Conservation (phyloP, 2,329 filamentous ascomycete species). For the Xylaria polymorpha region DNA sequence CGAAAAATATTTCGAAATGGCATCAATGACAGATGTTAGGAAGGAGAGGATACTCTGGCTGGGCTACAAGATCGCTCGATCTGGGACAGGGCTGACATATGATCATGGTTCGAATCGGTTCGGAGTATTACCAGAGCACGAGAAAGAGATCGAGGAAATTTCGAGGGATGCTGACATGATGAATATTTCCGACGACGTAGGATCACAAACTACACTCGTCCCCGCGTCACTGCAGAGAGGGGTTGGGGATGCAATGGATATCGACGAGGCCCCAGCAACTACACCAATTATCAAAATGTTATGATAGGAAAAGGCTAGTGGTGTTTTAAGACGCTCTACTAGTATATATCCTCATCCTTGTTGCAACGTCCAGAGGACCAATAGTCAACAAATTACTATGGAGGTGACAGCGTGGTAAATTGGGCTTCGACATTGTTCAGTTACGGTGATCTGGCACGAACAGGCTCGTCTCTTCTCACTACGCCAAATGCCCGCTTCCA, state of each 20-base stretch:
- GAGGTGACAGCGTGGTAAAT: background rate
- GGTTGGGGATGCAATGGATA: slow-evolving; percentile 28
- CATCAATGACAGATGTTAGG: slow-evolving; percentile 68
- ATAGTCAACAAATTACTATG: background rate
- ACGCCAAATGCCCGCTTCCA: background rate
- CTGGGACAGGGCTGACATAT: slow-evolving; percentile 60
- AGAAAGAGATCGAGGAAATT: slow-evolving; percentile 50
- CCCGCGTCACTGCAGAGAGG: background rate
- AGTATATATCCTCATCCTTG: background rate
- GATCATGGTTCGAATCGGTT: slow-evolving; percentile 55
- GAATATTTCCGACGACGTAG: slow-evolving; percentile 26
- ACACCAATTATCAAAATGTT: background rate
- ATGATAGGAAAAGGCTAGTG: background rate
- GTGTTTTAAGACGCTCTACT: background rate
- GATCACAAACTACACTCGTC: background rate
- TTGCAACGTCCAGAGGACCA: background rate
- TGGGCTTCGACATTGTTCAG: background rate
- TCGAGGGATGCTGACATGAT: slow-evolving; percentile 40
- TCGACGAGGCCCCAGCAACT: slow-evolving; percentile 22
- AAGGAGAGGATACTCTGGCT: slow-evolving; percentile 70
- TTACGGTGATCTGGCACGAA: slow-evolving; percentile 8
- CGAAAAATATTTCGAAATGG: slow-evolving; percentile 71
- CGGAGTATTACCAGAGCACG: slow-evolving; percentile 52
- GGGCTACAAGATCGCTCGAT: slow-evolving; percentile 59
- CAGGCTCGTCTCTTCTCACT: background rate